Percentiles rank a stretch among this genome's conserved stretches.
phyloP scores from a whole-genome alignment of 345 rosid species.

The Gossypioides kirkii region DNA sequence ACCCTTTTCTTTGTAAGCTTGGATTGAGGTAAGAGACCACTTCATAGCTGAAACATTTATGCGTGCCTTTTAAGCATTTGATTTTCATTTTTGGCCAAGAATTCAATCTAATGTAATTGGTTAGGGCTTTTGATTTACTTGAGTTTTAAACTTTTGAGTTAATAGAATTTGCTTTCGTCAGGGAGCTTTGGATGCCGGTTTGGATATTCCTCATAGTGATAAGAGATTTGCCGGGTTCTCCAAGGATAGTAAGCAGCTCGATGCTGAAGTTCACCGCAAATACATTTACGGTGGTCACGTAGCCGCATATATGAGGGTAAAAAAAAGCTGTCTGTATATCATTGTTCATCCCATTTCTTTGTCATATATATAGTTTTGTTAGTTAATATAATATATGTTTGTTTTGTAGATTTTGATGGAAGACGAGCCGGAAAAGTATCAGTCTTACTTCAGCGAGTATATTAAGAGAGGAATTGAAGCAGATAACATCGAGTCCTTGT shows the following conservation, averaged over 20 bases:
- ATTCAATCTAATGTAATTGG: too few relatives aligned
- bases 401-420: conserved; percentile 44
- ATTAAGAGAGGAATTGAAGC: conserved; percentile 54
- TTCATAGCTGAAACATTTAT: too few relatives aligned
- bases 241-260: conserved; percentile 67
- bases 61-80: too few relatives aligned
- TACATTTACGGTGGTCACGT: conserved; percentile 79
- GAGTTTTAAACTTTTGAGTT: neutral
- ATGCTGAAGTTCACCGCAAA: conserved; percentile 75
- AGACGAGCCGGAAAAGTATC: conserved; percentile 74
- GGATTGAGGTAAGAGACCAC: too few relatives aligned
- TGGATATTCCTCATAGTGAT: conserved; percentile 89
- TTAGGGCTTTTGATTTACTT: too few relatives aligned
- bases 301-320: conserved; percentile 75
- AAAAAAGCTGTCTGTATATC: neutral
- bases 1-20: too few relatives aligned
- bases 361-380: neutral
- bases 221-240: conserved; percentile 84
- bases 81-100: too few relatives aligned
- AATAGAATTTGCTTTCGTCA: conserved; percentile 16
- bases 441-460: conserved; percentile 57
- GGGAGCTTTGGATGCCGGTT: conserved; percentile 90
- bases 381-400: neutral
- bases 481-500: conserved; percentile 49
- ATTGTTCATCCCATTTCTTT: neutral